These are phyloP conservation scores for Rhizophagus sp. DNA, from an alignment of 192 early-diverging fungal species.

Conservation along the genomic window DNA sequence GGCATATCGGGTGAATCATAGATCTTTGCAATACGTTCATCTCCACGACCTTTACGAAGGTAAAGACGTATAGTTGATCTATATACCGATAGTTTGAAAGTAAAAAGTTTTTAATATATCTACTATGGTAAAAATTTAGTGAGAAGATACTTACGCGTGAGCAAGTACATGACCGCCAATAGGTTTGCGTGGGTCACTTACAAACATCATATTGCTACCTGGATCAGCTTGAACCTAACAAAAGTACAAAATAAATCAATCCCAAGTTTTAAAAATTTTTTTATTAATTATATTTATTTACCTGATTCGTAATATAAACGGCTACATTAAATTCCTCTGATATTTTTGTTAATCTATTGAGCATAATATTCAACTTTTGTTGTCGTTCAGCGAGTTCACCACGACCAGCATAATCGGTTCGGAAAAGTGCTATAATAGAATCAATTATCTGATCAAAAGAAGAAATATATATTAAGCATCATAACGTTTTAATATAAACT, in stretches of 20 bases:
- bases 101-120: neutral
- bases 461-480: neutral
- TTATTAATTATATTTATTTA: conserved; percentile 23
- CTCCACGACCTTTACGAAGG: conserved; percentile 80
- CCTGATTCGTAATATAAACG: conserved; percentile 80
- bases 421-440: conserved; percentile 81
- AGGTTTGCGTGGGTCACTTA: conserved; percentile 87
- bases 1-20: conserved; percentile 85
- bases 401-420: conserved; percentile 80
- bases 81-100: conserved; percentile 8
- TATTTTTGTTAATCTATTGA: conserved; percentile 69
- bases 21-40: conserved; percentile 77
- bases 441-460: conserved; percentile 58
- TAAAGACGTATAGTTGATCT: conserved; percentile 76
- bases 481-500: too few relatives aligned
- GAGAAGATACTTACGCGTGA: conserved; percentile 41
- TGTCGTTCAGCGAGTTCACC: conserved; percentile 87
- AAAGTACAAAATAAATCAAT: neutral
- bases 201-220: conserved; percentile 71
- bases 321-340: conserved; percentile 88
- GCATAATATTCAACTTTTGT: conserved; percentile 77
- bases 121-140: neutral
- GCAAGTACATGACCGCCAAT: conserved; percentile 80
- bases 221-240: conserved; percentile 54
- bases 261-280: neutral